Percentiles rank a stretch among this genome's conserved stretches.
Conservation (phyloP, 2,329 filamentous ascomycete genomes). For the Domatiomyces globalis region DNA sequence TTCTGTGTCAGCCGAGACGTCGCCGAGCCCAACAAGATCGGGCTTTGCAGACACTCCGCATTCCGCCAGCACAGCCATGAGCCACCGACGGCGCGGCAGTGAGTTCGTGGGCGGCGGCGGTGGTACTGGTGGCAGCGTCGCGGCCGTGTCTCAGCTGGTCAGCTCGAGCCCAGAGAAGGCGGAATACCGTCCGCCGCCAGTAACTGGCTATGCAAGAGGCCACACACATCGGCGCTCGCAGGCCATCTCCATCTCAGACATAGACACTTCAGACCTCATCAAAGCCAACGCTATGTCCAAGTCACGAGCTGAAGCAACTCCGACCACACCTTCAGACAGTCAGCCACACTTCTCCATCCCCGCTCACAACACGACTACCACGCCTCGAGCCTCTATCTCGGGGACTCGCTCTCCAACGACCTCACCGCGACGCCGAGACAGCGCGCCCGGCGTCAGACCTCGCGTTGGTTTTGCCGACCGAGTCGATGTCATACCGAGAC, state of each 20-base stretch:
- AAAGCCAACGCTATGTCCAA: conserved; percentile 43
- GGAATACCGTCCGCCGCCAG: conserved; percentile 24
- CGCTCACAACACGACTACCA: conserved; percentile 8
- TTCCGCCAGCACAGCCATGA: conserved; percentile 18
- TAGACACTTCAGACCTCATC: conserved; percentile 48
- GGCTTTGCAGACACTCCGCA: conserved; percentile 7
- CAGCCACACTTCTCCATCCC: conserved; percentile 18
- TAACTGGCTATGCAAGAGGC: conserved; percentile 43
- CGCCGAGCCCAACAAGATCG: conserved; percentile 18
- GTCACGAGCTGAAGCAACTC: conserved; percentile 47
- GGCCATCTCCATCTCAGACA: conserved; percentile 71
- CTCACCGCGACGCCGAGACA: conserved; percentile 20
- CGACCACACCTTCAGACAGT: conserved; percentile 33
- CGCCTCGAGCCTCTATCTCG: conserved; percentile 11
- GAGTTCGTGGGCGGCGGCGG: conserved; percentile 63
- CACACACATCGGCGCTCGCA: conserved; percentile 69
- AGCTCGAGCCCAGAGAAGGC: conserved; percentile 25
- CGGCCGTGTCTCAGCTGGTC: conserved; percentile 23
- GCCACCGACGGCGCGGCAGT: conserved; percentile 64
- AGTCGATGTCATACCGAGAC: conserved; percentile 68
- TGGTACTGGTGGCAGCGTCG: neutral
- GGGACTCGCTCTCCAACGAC: conserved; percentile 12
- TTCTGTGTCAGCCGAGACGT: conserved; percentile 5
- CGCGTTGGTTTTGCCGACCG: conserved; percentile 74
- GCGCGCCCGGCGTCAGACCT: conserved; percentile 29